Evolutionary conservation across 306 rosid species (phyloP), one percentile per base, ranked within the genome.

Genomic region (Prinsepia uniflora): DNA sequence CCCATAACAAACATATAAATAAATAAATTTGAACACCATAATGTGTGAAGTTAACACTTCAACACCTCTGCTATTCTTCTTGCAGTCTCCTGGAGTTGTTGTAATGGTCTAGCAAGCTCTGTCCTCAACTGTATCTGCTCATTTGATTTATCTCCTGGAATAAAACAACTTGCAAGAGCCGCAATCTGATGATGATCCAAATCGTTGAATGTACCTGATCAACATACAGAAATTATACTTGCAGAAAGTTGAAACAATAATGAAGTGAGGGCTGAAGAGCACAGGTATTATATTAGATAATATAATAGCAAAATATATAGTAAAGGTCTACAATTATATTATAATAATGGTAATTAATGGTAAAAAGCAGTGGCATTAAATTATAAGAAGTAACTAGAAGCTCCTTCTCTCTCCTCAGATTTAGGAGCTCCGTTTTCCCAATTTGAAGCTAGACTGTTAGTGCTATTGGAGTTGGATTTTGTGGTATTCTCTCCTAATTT

Each of bases 161-260:
- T 90, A 81, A 94, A 94, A 83, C 98, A 94, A 84, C 98, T 94
- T 72, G 97, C 90, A 74, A 94, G 92, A 42, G 98, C 95, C 54
- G 96, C 98, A 83, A 94, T 84, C 85, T 94, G 98, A 68, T 94
- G 98, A 72, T 90, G 97, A 76, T 90, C 98, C 22, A 94, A 89
- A 66, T 94, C 95, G 68, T 94, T 94, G 82, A 94, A 94, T 7
- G 98, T 94, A 69, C 98, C 98, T 94, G 81, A 73, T 39, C 22
- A 62, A 59, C 40, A 71, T 12, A 43, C 52, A 76, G n/a, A 20
- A 54, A 45, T 45, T 56, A 43, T 22, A 10, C 11, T 12, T 14
- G 15, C 13, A 15, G 45, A 46, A 43, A 57, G 56, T 39, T 39
- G 57, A 66, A 46, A 64, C 68, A 64, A 18, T 15, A 67, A 61